These are phyloP conservation scores for Plasmodium inui DNA, from an alignment of 169 alveolate species.

Conservation along the genomic window DNA sequence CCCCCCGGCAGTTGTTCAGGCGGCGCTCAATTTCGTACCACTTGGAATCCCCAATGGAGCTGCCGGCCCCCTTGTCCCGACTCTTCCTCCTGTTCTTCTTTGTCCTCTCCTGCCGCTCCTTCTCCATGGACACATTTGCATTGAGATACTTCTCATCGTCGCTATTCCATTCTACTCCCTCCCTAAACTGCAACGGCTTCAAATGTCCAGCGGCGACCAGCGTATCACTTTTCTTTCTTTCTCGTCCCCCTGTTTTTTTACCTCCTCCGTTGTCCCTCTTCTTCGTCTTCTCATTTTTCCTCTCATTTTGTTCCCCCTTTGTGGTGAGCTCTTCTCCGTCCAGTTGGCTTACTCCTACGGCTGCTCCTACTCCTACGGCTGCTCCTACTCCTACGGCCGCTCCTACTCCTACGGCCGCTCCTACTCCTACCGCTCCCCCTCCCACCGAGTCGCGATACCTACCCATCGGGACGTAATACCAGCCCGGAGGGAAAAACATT, in stretches of 20 bases:
- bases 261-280: background rate
- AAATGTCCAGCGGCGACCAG: conserved; percentile 38
- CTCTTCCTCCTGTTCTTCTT: background rate
- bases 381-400: background rate
- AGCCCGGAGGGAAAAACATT: background rate
- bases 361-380: background rate
- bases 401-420: background rate
- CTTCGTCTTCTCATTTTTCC: background rate
- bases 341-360: too few species aligned
- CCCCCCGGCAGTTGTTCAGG: conserved; percentile 56
- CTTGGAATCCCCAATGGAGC: conserved; percentile 43
- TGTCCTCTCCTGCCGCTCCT: background rate
- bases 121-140: background rate
- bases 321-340: background rate
- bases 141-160: conserved; percentile 24
- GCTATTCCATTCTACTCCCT: conserved; percentile 56
- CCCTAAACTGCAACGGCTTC: conserved; percentile 39
- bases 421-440: background rate
- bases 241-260: background rate
- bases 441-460: background rate
- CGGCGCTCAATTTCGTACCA: conserved; percentile 60
- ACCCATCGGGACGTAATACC: background rate
- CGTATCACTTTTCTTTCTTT: background rate
- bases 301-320: background rate
- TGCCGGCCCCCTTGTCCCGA: background rate